Percentiles rank a stretch among this genome's conserved stretches.
Conservation (phyloP, 2,329 filamentous ascomycete genomes). For the Colletotrichum brevisporum region DNA sequence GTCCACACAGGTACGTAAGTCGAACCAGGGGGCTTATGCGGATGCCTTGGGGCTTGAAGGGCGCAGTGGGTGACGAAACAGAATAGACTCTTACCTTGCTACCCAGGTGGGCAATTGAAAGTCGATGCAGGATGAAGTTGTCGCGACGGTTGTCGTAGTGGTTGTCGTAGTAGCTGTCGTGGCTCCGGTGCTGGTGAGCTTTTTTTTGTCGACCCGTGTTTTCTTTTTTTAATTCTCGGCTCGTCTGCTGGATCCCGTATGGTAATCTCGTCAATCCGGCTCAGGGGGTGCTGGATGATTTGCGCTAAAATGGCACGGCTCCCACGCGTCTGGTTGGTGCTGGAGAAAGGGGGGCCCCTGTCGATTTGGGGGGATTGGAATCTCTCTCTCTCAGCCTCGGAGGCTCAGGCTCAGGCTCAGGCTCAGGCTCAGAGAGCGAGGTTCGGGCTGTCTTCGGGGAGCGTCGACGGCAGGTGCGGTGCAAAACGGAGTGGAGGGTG, state of each 20-base stretch:
- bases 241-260: constrained; percentile 25
- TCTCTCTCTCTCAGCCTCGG: background rate
- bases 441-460: background rate
- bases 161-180: constrained; percentile 15
- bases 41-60: background rate
- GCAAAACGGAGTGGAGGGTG: constrained; percentile 7
- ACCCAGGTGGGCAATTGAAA: background rate
- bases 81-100: constrained; percentile 3
- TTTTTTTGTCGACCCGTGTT: constrained; percentile 3
- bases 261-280: constrained; percentile 35
- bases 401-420: background rate
- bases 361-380: background rate
- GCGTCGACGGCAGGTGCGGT: constrained; percentile 7
- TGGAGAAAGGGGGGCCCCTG: constrained; percentile 22
- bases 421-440: background rate
- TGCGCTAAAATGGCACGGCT: constrained; percentile 32
- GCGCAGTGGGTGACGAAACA: background rate
- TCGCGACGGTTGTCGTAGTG: background rate
- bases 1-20: constrained; percentile 7
- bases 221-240: constrained; percentile 13
- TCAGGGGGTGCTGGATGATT: constrained; percentile 31
- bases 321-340: constrained; percentile 28
- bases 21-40: background rate
- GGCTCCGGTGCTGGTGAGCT: constrained; percentile 8
- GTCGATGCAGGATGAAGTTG: constrained; percentile 30